These are phyloP conservation scores for Phyllachora maydis DNA, from an alignment of 2,329 filamentous ascomycete genomes.

Conservation along the genomic window DNA sequence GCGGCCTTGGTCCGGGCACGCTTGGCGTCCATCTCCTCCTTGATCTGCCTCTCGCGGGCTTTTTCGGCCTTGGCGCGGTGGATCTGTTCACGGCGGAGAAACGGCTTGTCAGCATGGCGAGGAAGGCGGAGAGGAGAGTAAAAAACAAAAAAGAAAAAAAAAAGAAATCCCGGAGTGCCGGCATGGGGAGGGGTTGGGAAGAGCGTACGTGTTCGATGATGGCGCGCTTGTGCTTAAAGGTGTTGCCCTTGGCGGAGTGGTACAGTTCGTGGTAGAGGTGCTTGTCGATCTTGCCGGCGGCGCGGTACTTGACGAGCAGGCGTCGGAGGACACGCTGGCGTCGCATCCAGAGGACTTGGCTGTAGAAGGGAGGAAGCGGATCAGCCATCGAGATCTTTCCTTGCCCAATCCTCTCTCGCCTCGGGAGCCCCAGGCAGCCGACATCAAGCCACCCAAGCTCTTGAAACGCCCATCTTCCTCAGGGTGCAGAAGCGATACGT, in stretches of 20 bases:
- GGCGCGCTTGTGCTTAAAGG: slow-evolving; percentile 99
- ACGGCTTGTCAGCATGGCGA: too few species aligned
- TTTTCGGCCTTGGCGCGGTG: slow-evolving; percentile 99
- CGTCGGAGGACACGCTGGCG: slow-evolving; percentile 97
- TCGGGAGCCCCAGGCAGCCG: too few species aligned
- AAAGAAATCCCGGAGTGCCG: too few species aligned
- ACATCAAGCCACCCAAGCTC: too few species aligned
- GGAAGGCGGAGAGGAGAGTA: too few species aligned
- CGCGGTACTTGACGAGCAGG: slow-evolving; percentile 98
- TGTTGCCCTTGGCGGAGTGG: slow-evolving; percentile 99
- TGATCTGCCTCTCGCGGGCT: slow-evolving; percentile 81
- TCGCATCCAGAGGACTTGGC: slow-evolving; percentile 98
- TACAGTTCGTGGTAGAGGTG: slow-evolving; percentile 99
- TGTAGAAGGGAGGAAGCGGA: slow-evolving; percentile 20
- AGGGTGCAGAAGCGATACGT: too few species aligned
- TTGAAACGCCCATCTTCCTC: too few species aligned
- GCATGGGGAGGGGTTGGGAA: too few species aligned
- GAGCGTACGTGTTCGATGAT: slow-evolving; percentile 99
- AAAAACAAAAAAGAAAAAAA: too few species aligned
- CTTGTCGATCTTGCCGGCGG: slow-evolving; percentile 99
- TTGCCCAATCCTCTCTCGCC: not conserved
- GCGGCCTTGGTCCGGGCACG: slow-evolving; percentile 99
- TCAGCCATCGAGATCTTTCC: slow-evolving; percentile 1
- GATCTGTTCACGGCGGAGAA: too few species aligned
- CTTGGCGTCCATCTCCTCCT: slow-evolving; percentile 99